A percentile compares a stretch with the other conserved stretches of the same genome.
These are phyloP conservation scores for Daldinia grandis DNA, from an alignment of 495 filamentous ascomycete genomes.

Conservation along the genomic window DNA sequence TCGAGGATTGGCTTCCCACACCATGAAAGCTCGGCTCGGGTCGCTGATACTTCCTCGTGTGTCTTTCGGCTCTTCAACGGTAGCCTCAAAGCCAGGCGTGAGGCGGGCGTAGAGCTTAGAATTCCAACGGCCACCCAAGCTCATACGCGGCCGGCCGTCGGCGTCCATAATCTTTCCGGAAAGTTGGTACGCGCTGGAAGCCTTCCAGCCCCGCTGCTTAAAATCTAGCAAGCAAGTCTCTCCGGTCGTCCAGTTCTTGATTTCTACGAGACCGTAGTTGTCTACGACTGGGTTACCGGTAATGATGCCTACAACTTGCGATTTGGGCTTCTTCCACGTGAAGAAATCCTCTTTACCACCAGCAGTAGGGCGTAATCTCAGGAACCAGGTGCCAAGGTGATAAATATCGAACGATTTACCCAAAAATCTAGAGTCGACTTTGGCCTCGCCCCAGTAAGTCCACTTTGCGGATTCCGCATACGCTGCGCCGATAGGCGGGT, in stretches of 20 bases:
- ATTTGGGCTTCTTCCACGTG: constrained; percentile 99
- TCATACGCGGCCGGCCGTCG: constrained; percentile 79
- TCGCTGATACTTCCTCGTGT: constrained; percentile 57
- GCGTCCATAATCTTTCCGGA: constrained; percentile 81
- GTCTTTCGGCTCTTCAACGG: constrained; percentile 64
- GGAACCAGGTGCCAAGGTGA: constrained; percentile 95
- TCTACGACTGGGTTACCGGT: constrained; percentile 97
- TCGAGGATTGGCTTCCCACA: constrained; percentile 88
- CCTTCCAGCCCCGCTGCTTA: constrained; percentile 95
- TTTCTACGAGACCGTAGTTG: constrained; percentile 96
- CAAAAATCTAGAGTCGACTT: constrained; percentile 97
- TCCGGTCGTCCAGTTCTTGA: constrained; percentile 95
- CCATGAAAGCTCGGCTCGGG: constrained; percentile 78
- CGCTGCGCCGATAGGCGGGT: constrained; percentile 93
- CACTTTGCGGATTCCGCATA: constrained; percentile 92
- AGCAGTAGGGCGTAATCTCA: constrained; percentile 79
- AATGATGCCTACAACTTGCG: constrained; percentile 97
- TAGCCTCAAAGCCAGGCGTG: constrained; percentile 87
- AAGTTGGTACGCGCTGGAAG: constrained; percentile 86
- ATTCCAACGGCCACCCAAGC: constrained; percentile 94
- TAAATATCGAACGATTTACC: constrained; percentile 98
- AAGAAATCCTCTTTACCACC: constrained; percentile 87
- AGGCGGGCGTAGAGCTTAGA: constrained; percentile 95
- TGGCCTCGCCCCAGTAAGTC: constrained; percentile 98
- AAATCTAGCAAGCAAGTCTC: constrained; percentile 92